These are phyloP conservation scores for Vaccinium vitisidaea DNA, from an alignment of 148 eudicot species.

Conservation along the genomic window DNA sequence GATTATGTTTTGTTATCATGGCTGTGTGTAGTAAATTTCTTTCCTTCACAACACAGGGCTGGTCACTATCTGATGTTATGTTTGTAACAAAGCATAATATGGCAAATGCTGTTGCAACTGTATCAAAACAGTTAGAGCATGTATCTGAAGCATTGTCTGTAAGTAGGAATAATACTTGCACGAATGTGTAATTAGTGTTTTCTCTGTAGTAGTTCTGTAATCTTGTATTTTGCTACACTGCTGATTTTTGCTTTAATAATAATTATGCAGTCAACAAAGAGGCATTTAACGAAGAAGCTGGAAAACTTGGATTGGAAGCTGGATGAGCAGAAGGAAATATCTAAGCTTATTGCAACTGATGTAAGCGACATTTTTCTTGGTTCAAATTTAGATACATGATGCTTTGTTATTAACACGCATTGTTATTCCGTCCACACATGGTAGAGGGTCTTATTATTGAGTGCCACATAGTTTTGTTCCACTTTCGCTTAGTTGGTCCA, in stretches of 20 bases:
- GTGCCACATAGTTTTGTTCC: not conserved
- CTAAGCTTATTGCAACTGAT: constrained; percentile 62
- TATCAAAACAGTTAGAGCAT: constrained; percentile 82
- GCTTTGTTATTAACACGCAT: not conserved
- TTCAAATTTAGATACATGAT: not conserved
- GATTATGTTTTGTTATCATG: not conserved
- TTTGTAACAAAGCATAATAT: constrained; percentile 90
- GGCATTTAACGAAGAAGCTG: constrained; percentile 67
- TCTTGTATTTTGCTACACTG: constrained; percentile 6
- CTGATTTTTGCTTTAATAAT: constrained; percentile 16
- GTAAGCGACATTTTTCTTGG: constrained; percentile 33
- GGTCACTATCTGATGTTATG: constrained; percentile 91
- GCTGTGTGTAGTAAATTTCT: not conserved
- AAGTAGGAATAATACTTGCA: constrained; percentile 23
- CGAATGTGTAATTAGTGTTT: constrained; percentile 11
- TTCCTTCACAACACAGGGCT: constrained; percentile 49
- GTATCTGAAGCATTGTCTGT: constrained; percentile 81
- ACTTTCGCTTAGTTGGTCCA: not conserved
- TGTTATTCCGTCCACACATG: not conserved
- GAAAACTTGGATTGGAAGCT: constrained; percentile 91
- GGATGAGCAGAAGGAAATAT: constrained; percentile 81
- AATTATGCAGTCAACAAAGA: constrained; percentile 61
- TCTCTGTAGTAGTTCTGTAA: not conserved
- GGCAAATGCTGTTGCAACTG: constrained; percentile 89
- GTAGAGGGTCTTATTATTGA: not conserved